Percentiles rank a stretch among this genome's conserved stretches.
Evolutionary conservation across 2,329 filamentous ascomycete genomes (phyloP).

Genomic region (Didymella exigua): DNA sequence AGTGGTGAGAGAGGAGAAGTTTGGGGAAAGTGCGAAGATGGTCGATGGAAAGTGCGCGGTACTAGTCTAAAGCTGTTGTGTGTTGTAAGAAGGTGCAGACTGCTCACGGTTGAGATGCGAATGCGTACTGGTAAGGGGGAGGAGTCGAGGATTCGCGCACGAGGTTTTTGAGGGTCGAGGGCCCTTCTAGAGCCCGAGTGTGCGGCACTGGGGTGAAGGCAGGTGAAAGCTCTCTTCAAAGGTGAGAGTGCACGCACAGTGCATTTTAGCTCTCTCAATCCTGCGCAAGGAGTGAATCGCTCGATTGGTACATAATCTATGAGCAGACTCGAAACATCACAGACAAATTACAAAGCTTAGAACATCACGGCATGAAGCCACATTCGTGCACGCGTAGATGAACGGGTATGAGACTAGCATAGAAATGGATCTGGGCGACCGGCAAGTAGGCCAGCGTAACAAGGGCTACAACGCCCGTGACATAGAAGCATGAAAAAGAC

Average conservation of each 20-base stretch:
- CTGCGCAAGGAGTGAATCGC: too few relatives aligned
- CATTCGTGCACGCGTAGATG: too few relatives aligned
- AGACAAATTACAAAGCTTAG: too few relatives aligned
- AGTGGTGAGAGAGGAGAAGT: neutral
- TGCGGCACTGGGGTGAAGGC: neutral
- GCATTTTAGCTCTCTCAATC: neutral
- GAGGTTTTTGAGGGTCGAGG: neutral
- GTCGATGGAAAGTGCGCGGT: neutral
- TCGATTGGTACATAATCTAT: too few relatives aligned
- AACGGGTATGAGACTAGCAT: too few relatives aligned
- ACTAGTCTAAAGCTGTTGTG: neutral
- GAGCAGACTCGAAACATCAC: too few relatives aligned
- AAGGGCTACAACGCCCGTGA: too few relatives aligned
- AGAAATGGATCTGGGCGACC: too few relatives aligned
- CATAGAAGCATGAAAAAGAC: too few relatives aligned
- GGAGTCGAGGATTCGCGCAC: neutral
- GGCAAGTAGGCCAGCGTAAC: too few relatives aligned
- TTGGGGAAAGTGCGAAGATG: neutral
- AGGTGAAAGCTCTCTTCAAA: neutral
- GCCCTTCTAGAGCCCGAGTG: neutral
- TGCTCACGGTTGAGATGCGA: neutral
- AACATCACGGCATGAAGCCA: too few relatives aligned
- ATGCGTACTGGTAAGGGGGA: neutral
- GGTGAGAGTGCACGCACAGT: neutral
- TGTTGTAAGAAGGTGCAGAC: neutral